These are phyloP conservation scores for Mycosphaerella arachidis DNA, from an alignment of 2,329 filamentous ascomycete genomes.

Conservation along the genomic window DNA sequence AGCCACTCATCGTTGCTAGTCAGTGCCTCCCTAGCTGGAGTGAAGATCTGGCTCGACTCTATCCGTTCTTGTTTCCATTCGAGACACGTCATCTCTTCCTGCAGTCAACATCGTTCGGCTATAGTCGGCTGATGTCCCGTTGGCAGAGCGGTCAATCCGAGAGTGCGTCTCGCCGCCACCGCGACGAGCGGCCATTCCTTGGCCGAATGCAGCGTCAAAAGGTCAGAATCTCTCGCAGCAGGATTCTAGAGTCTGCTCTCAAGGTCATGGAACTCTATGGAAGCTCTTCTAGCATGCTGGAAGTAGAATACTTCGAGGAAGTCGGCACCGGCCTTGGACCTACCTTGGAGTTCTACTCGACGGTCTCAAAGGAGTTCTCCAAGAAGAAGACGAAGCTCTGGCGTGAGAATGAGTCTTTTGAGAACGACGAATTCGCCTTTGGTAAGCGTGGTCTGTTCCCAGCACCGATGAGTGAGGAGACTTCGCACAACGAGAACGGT, in stretches of 20 bases:
- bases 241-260: conserved; percentile 91
- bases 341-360: conserved; percentile 96
- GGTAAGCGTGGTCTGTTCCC: conserved; percentile 84
- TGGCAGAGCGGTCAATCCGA: conserved; percentile 86
- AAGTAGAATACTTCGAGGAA: conserved; percentile 98
- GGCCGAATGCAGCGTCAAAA: conserved; percentile 92
- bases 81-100: conserved; percentile 95
- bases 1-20: conserved; percentile 93
- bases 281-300: conserved; percentile 89
- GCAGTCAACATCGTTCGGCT: conserved; percentile 96
- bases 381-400: conserved; percentile 97
- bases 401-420: conserved; percentile 78
- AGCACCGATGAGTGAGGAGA: conserved; percentile 77
- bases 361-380: conserved; percentile 92
- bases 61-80: conserved; percentile 96
- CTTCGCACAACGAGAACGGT: conserved; percentile 69
- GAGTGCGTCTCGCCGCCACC: conserved; percentile 72
- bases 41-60: conserved; percentile 86
- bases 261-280: conserved; percentile 99
- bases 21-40: conserved; percentile 95
- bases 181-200: conserved; percentile 86
- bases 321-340: conserved; percentile 94
- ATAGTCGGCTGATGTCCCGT: conserved; percentile 91
- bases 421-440: conserved; percentile 75
- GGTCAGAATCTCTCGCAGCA: conserved; percentile 91